Base-by-base conservation (phyloP, 148 eudicot genomes). In the Amaranthus hypochondriacus region DNA sequence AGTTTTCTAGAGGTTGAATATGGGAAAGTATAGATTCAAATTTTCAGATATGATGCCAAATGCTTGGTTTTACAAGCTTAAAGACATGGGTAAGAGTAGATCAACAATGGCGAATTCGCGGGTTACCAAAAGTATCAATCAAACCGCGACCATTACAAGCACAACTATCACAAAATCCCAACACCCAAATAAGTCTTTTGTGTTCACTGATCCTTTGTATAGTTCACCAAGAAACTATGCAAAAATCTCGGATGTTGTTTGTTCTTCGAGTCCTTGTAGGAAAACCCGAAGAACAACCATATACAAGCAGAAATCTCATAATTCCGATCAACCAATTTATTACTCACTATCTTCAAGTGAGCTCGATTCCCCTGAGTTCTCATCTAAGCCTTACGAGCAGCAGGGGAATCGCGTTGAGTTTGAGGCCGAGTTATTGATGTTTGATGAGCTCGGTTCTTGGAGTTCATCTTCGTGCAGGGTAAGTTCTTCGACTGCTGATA, bases 1-100 rank as follows among this genome's bases (percentile, higher is more conserved):
- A 46, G 4, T 64, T 12, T 18, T 62, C 42, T 63, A 7, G 15
- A 5, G 8, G 3, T n/a, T 58, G 48, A 15, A 53, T 50, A 82
- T 85, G 85, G 83, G 87, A 2, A 85, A 85, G 66, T 69, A 78
- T 79, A 85, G 66, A 72, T 85, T 85, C 21, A 85, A 73, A 70
- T 50, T 85, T 8, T 85, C 87, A 65, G 78, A 85, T 14, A 85
- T 85, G 87, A 77, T 85, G 76, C 87, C 87, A 0, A 85, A 85
- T 76, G 83, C 87, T 42, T 85, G 87, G 87, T 82, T 85, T 59
- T 77, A 80, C 83, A 85, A 85, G 85, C 87, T 85, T 12, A 80
- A 73, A 58, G 85, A 85, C 71, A 77, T 82, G 72, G 76, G 77
- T 68, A 76, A 63, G 67, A 51, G 75, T 49, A 69, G 12, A 51